Base-by-base conservation (phyloP, 129 eudicot genomes). In the Flaveria ramosissima region DNA sequence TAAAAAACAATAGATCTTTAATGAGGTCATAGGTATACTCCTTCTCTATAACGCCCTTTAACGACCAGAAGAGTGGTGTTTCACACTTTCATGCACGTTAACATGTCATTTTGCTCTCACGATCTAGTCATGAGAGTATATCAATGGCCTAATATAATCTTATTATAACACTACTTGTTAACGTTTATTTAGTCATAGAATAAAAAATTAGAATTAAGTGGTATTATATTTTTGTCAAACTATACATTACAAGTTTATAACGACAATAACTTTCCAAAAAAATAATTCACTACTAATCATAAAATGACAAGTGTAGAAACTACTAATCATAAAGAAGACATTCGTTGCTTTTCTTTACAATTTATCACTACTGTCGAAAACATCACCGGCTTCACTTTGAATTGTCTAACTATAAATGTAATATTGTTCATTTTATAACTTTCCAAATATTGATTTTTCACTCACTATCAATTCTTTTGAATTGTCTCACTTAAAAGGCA, bases 401-500 rank as follows among this genome's bases (percentile, higher is more conserved):
- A 13, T 27, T 30, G 69, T 63, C 46, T 27, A 63, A 63, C 46
- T 15, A 63, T 7, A 63, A 63, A 63, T 63, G 21, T 16, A 61
- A 61, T 32, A 30, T 30, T 16, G 7, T 6, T 30, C 20, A 8
- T 30, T 62, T 32, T 30, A 26, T 14, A 62, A 62, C 45, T 62
- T 30, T 62, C 42, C 45, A 14, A 7, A 9, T 45, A 14, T 12
- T 27, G 12, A 30, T 6, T 6, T 63, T 15, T 20, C 1, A 2
- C 24, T 21, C n/a, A 30, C 30, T 30, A 5, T 27, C 21, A 63
- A 27, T 30, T 19, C 45, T 63, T 63, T 30, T 14, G 19, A 32
- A 63, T 12, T 63, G 69, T 63, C 46, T 39, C 71, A 66, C 71
- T n/a, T 36, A 66, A 41, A 39, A 36, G 23, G 30, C 51, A 45